phyloP scores from a whole-genome alignment of 2,329 filamentous ascomycete species.

The Epichloe uncinata region DNA sequence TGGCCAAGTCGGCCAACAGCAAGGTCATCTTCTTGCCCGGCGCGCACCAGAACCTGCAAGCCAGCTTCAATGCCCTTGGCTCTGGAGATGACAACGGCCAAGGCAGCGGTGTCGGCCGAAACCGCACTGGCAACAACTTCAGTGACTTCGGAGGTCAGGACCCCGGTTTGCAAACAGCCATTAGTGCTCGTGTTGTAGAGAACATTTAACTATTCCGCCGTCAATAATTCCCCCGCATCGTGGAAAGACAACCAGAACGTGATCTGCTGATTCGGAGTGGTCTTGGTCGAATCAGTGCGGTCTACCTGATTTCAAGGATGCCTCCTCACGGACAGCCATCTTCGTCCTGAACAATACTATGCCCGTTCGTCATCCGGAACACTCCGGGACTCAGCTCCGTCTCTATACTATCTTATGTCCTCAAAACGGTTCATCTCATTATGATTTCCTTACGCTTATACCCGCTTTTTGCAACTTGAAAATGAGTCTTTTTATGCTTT shows the following conservation, averaged over 20 bases:
- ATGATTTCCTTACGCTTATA: neutral
- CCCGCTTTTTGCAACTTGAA: neutral
- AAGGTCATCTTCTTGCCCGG: slow-evolving; percentile 78
- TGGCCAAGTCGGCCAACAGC: slow-evolving; percentile 86
- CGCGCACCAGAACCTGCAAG: slow-evolving; percentile 40
- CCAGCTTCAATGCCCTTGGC: slow-evolving; percentile 31
- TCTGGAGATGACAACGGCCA: slow-evolving; percentile 19
- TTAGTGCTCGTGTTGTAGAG: slow-evolving; percentile 73
- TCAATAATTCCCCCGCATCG: neutral
- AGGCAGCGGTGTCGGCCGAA: slow-evolving; percentile 38
- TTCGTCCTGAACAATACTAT: slow-evolving; percentile 8
- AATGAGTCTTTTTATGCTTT: too few relatives aligned
- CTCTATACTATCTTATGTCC: neutral
- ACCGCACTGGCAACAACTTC: slow-evolving; percentile 23
- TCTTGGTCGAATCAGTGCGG: slow-evolving; percentile 18
- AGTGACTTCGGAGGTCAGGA: slow-evolving; percentile 41
- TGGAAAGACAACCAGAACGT: slow-evolving; percentile 8
- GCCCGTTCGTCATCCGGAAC: neutral
- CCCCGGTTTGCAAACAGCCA: slow-evolving; percentile 59
- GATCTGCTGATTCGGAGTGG: slow-evolving; percentile 19
- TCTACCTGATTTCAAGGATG: slow-evolving; percentile 21
- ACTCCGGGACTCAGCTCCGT: neutral
- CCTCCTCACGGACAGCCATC: slow-evolving; percentile 4
- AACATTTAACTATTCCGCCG: slow-evolving; percentile 51
- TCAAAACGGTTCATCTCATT: neutral